phyloP scores from a whole-genome alignment of 2,329 filamentous ascomycete species.

The Xylariomycetidae sp. region DNA sequence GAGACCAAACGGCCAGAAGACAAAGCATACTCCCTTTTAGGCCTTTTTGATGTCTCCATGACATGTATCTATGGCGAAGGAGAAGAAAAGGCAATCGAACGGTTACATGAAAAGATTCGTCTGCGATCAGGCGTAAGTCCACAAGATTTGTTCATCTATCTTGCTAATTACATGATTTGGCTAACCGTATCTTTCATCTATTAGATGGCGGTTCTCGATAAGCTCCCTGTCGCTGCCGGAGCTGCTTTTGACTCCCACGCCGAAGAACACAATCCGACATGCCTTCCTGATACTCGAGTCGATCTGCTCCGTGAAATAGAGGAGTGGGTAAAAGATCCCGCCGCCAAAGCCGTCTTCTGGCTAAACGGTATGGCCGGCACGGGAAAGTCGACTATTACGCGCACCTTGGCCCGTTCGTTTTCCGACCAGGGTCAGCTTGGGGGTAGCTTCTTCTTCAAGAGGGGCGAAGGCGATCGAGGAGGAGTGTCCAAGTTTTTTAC shows the following conservation, averaged over 20 bases:
- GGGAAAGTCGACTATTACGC: slow-evolving; percentile 33
- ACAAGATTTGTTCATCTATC: not conserved
- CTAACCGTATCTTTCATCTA: not conserved
- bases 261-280: slow-evolving; percentile 28
- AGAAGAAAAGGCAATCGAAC: not conserved
- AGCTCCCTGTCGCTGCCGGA: slow-evolving; percentile 4
- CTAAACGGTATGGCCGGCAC: slow-evolving; percentile 32
- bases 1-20: not conserved
- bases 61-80: not conserved
- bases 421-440: slow-evolving; percentile 9
- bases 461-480: slow-evolving; percentile 18
- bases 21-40: not conserved
- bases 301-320: slow-evolving; percentile 27
- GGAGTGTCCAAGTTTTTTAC: slow-evolving; percentile 32
- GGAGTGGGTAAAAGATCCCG: slow-evolving; percentile 20
- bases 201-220: not conserved
- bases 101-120: not conserved
- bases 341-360: slow-evolving; percentile 28
- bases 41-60: not conserved
- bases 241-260: slow-evolving; percentile 30
- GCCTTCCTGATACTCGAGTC: slow-evolving; percentile 25
- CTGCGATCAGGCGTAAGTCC: not conserved
- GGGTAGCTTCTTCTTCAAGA: slow-evolving; percentile 40
- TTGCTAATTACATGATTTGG: too few species aligned
- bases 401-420: slow-evolving; percentile 19